These are phyloP conservation scores for Hymenotorrendiella dingleyae DNA, from an alignment of 2,329 filamentous ascomycete genomes.

Conservation along the genomic window DNA sequence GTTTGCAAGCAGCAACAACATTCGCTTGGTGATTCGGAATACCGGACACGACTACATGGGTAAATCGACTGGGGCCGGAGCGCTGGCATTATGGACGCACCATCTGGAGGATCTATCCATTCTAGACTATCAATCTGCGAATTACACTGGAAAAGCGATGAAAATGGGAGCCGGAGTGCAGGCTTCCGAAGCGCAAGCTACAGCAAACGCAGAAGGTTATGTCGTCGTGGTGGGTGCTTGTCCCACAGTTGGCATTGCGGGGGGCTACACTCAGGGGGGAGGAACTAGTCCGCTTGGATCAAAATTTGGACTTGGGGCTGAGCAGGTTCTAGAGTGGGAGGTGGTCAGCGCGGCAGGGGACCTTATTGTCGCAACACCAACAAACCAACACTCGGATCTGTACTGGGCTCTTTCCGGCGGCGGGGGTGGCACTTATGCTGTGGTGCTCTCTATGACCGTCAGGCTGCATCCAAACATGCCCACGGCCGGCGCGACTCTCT, in stretches of 20 bases:
- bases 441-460: conserved; percentile 49
- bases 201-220: conserved; percentile 36
- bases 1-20: conserved; percentile 32
- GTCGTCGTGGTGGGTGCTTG: conserved; percentile 47
- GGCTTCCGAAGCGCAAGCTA: conserved; percentile 39
- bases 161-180: conserved; percentile 48
- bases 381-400: conserved; percentile 45
- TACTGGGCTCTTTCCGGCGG: conserved; percentile 59
- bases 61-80: conserved; percentile 53
- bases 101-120: conserved; percentile 40
- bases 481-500: conserved; percentile 13
- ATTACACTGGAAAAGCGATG: conserved; percentile 46
- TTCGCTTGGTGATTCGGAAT: conserved; percentile 43
- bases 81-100: conserved; percentile 50
- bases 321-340: conserved; percentile 50
- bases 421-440: conserved; percentile 51
- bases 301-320: conserved; percentile 50
- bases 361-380: conserved; percentile 40
- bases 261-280: conserved; percentile 54
- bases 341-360: conserved; percentile 45
- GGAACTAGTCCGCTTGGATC: conserved; percentile 48
- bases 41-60: conserved; percentile 53
- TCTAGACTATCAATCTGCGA: conserved; percentile 32
- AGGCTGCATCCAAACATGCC: conserved; percentile 41
- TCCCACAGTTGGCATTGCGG: conserved; percentile 49